Percentiles rank a stretch among this genome's conserved stretches.
phyloP scores from a whole-genome alignment of 2,329 filamentous ascomycete genomes.

The Curvularia spicifera region DNA sequence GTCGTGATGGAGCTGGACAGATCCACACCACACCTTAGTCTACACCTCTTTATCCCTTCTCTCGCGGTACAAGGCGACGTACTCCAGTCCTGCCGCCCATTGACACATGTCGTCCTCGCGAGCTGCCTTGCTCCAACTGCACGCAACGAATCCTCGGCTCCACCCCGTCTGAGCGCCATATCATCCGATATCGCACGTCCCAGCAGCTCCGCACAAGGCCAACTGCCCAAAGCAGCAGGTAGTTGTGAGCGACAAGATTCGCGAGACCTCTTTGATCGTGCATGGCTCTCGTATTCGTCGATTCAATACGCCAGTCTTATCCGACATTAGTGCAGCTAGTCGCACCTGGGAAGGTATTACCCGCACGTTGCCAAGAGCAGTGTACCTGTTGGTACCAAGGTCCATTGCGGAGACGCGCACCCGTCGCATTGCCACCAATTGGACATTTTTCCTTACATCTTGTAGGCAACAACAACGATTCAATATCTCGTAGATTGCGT shows the following conservation, averaged over 20 bases:
- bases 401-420: constrained; percentile 3
- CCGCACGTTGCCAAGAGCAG: constrained; percentile 26
- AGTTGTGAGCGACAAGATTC: constrained; percentile 17
- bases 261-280: constrained; percentile 25
- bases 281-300: constrained; percentile 25
- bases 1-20: background rate
- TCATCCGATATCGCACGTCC: constrained; percentile 29
- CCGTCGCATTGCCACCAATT: constrained; percentile 5
- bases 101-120: no score
- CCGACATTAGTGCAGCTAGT: constrained; percentile 24
- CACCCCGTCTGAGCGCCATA: constrained; percentile 4
- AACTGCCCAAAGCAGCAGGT: constrained; percentile 24
- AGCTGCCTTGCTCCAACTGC: background rate
- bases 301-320: constrained; percentile 17
- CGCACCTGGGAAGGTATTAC: constrained; percentile 42
- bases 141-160: background rate
- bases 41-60: background rate
- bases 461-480: background rate
- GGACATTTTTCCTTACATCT: constrained; percentile 7
- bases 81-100: background rate
- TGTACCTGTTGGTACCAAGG: constrained; percentile 1
- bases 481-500: background rate
- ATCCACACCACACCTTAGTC: background rate
- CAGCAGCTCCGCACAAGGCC: constrained; percentile 1
- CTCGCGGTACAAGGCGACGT: background rate